Conservation (phyloP, 2,329 filamentous ascomycete species). For the Fusarium illudens region DNA sequence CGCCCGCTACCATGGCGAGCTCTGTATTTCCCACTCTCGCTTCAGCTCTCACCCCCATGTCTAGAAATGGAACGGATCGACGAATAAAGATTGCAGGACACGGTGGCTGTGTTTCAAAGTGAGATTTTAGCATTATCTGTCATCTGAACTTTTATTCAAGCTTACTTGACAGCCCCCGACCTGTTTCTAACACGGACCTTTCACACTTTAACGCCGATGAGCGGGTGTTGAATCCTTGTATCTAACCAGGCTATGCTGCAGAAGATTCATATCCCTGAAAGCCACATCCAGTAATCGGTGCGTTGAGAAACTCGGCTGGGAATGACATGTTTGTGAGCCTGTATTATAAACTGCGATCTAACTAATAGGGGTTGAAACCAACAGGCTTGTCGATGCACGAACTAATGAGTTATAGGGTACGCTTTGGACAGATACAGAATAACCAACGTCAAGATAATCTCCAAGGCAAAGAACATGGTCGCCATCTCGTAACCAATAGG, state of each 20-base stretch:
- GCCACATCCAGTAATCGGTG: neutral
- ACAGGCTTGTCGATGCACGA: too few relatives aligned
- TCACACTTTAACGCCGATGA: neutral
- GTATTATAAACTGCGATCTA: neutral
- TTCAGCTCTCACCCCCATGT: neutral
- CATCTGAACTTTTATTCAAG: neutral
- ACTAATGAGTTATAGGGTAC: neutral
- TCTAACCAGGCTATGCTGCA: neutral
- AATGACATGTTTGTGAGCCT: neutral
- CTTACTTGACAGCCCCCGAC: neutral
- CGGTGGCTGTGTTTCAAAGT: neutral
- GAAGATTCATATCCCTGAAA: neutral
- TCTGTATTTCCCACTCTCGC: neutral
- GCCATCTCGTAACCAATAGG: conserved; percentile 49
- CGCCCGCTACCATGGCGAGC: neutral
- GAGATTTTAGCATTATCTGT: neutral
- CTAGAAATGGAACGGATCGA: fast-evolving
- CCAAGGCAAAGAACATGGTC: conserved; percentile 45
- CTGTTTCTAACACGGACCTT: too few relatives aligned
- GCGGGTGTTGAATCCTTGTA: neutral
- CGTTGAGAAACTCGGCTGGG: neutral
- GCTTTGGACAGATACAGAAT: conserved; percentile 25
- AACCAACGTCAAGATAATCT: conserved; percentile 38
- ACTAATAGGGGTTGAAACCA: neutral
- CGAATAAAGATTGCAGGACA: neutral